These are phyloP conservation scores for Cercophora samala DNA, from an alignment of 495 filamentous ascomycete genomes.

Conservation along the genomic window DNA sequence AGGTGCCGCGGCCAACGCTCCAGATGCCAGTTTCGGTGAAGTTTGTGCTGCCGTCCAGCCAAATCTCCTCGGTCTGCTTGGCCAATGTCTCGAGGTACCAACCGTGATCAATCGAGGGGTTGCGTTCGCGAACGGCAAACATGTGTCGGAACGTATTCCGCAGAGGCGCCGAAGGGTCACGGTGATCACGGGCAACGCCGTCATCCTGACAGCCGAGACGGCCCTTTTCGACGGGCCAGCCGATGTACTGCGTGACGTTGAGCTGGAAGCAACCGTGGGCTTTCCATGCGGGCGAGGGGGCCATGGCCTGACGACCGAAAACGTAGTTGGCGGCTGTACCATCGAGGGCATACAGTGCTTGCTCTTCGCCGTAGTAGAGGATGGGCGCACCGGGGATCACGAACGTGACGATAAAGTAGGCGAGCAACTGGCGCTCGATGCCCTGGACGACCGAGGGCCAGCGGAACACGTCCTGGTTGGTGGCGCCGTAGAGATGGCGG, in stretches of 20 bases:
- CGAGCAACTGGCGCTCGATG: constrained; percentile 59
- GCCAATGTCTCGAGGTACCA: constrained; percentile 58
- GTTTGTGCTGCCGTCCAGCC: constrained; percentile 52
- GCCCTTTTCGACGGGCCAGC: constrained; percentile 58
- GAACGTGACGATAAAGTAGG: constrained; percentile 60
- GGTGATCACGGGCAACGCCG: constrained; percentile 59
- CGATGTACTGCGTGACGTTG: constrained; percentile 52
- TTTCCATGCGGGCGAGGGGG: constrained; percentile 64
- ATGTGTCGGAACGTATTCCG: constrained; percentile 66
- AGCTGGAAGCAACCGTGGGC: constrained; percentile 65
- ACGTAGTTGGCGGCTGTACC: constrained; percentile 67
- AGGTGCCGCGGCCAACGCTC: constrained; percentile 56
- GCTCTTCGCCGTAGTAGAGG: constrained; percentile 68
- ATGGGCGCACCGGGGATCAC: constrained; percentile 65
- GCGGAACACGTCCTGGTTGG: constrained; percentile 73
- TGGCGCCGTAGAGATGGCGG: constrained; percentile 65
- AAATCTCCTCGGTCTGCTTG: constrained; percentile 53
- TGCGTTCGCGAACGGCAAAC: constrained; percentile 59
- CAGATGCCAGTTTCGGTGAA: constrained; percentile 66
- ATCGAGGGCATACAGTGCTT: constrained; percentile 65
- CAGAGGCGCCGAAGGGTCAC: constrained; percentile 64
- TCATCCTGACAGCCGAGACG: constrained; percentile 59
- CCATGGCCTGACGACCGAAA: constrained; percentile 67
- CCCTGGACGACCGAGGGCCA: constrained; percentile 67
- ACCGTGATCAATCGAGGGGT: constrained; percentile 63